Evolutionary conservation across 768 basidiomycete species (phyloP).

Genomic region (Suillus occidentalis): DNA sequence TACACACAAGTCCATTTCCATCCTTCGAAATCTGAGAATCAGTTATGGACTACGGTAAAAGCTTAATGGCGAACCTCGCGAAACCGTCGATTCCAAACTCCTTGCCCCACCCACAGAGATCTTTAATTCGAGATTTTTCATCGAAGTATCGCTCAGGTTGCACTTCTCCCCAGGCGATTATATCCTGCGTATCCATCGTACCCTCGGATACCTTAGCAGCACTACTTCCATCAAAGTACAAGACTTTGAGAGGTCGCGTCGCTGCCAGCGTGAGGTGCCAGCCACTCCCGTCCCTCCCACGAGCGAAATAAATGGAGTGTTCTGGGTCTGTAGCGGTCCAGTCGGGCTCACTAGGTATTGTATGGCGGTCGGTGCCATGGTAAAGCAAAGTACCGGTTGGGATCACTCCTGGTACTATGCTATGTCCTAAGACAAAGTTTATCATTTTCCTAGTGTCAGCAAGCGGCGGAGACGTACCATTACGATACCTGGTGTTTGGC

Average conservation of each 20-base stretch:
- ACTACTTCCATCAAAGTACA: conserved; percentile 35
- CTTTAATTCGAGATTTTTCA: conserved; percentile 28
- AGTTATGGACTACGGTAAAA: no score
- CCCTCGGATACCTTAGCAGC: conserved; percentile 33
- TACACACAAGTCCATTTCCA: conserved; percentile 52
- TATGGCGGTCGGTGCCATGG: conserved; percentile 23
- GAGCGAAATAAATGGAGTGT: conserved; percentile 38
- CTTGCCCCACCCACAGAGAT: conserved; percentile 36
- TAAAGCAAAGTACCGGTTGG: conserved; percentile 39
- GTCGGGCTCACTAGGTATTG: conserved; percentile 29
- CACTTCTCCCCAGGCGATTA: conserved; percentile 31
- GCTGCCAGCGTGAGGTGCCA: conserved; percentile 32
- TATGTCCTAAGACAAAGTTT: conserved; percentile 22
- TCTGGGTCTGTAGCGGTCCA: conserved; percentile 40
- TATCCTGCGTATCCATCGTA: conserved; percentile 36
- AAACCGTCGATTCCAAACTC: conserved; percentile 34
- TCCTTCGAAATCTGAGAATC: conserved; percentile 25
- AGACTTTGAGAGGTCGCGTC: conserved; percentile 28
- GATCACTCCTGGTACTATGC: conserved; percentile 33
- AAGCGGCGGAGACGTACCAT: conserved; percentile 20
- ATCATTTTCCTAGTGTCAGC: neutral
- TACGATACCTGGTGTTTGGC: conserved; percentile 39
- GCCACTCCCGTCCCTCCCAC: conserved; percentile 13
- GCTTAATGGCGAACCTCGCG: conserved; percentile 22
- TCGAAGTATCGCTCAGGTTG: conserved; percentile 16